A percentile compares a stretch with the other conserved stretches of the same genome.
phyloP scores from a whole-genome alignment of 2,329 filamentous ascomycete genomes.

The Hypoxylon sp. region DNA sequence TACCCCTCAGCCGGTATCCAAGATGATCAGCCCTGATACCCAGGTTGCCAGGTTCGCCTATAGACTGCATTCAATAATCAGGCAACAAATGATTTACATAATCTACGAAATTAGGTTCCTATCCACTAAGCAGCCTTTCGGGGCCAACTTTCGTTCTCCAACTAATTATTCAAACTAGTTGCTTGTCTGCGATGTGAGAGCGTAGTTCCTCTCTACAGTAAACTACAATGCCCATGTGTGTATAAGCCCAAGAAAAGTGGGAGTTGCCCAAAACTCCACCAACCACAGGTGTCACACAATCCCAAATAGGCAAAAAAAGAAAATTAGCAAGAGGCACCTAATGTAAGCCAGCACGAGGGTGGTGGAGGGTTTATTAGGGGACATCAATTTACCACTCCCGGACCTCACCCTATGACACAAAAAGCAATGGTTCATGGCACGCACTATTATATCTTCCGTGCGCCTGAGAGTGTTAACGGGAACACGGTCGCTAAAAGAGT shows the following conservation, averaged over 20 bases:
- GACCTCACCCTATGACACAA: background rate
- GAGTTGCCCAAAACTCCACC: background rate
- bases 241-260: background rate
- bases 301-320: slow-evolving; percentile 6
- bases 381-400: background rate
- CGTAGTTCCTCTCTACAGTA: background rate
- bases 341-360: too few relatives aligned
- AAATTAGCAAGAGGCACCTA: background rate
- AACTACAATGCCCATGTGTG: too few relatives aligned
- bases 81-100: too few relatives aligned
- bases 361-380: background rate
- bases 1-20: too few relatives aligned
- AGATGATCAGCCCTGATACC: too few relatives aligned
- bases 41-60: too few relatives aligned
- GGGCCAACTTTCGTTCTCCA: too few relatives aligned
- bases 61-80: too few relatives aligned
- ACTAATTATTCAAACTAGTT: background rate
- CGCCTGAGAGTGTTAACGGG: background rate
- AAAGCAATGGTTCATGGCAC: background rate
- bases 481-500: background rate
- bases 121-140: too few relatives aligned
- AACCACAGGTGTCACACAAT: background rate
- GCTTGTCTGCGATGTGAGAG: background rate
- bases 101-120: too few relatives aligned
- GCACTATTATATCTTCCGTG: background rate